Base-by-base conservation (phyloP, 2,329 filamentous ascomycete genomes). In the Hypoxylon sp. region DNA sequence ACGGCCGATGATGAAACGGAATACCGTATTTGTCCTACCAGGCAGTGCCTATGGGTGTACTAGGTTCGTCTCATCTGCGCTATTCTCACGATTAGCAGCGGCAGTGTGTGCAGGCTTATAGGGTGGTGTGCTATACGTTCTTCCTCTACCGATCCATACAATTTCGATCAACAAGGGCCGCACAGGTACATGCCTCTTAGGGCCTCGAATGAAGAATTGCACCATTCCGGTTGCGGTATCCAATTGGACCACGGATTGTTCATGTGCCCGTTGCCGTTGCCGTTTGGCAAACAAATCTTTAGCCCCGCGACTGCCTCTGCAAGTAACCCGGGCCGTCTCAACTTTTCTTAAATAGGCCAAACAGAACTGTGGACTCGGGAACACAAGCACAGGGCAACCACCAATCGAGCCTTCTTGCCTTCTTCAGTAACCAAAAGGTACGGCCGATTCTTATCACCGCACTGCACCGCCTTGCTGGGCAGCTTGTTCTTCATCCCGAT, bases 281-380 rank as follows among this genome's bases (percentile, higher is more conserved):
- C 20, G 43, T 56, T 34, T 62, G 47, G 51, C 64, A 67, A 67
- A 64, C 64, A 67, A 60, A 26, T 26, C 24, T 37, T 61, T 48
- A 39, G 39, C 50, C 15, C 22, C 44, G 44, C 60, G 46, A 41
- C 20, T 58, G n/a, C 34, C 15, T 53, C 57, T 61, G 57, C 54
- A 63, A 64, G 50, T 15, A 59, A 22, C 56, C 53, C n/a, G n/a
- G n/a, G n/a, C n/a, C 32, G 13, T 26, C 39, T 17, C 34, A 20
- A 41, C 8, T 11, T 20, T 24, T 15, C 34, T 43, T 57, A 28
- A 64, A 57, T 56, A 50, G 37, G 15, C 28, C 59, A 48, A 59
- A 53, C 54, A 62, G 28, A 17, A 46, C 17, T 50, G 47, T 56
- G 30, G 26, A 46, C 17, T 19, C n/a, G 37, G 37, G n/a, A 41